A percentile compares a stretch with the other conserved stretches of the same genome.
Evolutionary conservation across 2,329 filamentous ascomycete species (phyloP).

Genomic region (Stemphylium lycopersici): DNA sequence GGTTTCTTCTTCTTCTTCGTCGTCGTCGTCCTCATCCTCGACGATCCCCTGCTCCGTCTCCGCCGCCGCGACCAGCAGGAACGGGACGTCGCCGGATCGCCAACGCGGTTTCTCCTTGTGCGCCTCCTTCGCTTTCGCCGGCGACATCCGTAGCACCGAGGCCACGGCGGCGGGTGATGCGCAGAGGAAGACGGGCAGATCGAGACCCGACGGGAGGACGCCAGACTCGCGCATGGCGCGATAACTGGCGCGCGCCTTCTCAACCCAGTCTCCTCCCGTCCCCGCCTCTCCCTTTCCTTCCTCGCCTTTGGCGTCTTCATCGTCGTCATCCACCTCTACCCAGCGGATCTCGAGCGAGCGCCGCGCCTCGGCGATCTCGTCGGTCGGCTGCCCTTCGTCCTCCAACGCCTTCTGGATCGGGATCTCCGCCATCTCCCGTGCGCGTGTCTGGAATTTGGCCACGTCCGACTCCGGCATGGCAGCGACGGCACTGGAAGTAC

Average conservation of each 20-base stretch:
- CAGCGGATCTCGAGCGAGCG: conserved; percentile 8
- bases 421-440: conserved; percentile 9
- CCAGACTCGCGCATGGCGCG: conserved; percentile 8
- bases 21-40: conserved; percentile 4
- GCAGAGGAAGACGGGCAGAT: conserved; percentile 8
- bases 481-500: conserved; percentile 5
- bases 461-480: conserved; percentile 7
- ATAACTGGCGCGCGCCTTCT: conserved; percentile 8
- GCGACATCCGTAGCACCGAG: conserved; percentile 5
- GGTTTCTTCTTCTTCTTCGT: conserved; percentile 4
- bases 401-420: conserved; percentile 8
- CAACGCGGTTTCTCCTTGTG: conserved; percentile 5
- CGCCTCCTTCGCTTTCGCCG: conserved; percentile 5
- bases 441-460: conserved; percentile 5
- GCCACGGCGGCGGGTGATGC: conserved; percentile 8
- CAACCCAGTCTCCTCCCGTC: conserved; percentile 5
- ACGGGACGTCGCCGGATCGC: conserved; percentile 6
- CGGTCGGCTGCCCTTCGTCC: conserved; percentile 6
- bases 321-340: conserved; percentile 3
- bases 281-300: conserved; percentile 5
- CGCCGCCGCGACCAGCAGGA: conserved; percentile 8
- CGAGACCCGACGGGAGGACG: conserved; percentile 5
- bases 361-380: conserved; percentile 6
- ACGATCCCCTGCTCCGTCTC: conserved; percentile 7
- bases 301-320: conserved; percentile 6